These are phyloP conservation scores for Stephanodiscus minutulus DNA, from an alignment of 108 stramenopile genomes.

Conservation along the genomic window DNA sequence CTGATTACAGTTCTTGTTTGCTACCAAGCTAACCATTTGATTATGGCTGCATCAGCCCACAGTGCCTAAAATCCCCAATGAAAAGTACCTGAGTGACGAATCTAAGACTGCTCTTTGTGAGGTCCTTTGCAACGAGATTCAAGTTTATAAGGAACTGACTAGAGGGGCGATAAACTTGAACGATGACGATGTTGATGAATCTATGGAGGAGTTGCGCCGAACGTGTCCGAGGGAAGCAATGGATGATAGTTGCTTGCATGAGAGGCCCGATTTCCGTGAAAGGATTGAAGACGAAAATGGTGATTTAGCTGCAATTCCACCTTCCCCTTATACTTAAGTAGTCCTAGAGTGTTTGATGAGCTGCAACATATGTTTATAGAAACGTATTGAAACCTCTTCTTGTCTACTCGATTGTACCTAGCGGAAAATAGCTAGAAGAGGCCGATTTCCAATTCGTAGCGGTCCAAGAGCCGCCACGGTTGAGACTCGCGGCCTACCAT, in stretches of 20 bases:
- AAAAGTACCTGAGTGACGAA: constrained; percentile 38
- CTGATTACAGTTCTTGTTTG: background rate
- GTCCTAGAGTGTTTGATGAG: no score
- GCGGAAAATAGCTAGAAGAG: no score
- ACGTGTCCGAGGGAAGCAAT: constrained; percentile 40
- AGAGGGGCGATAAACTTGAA: constrained; percentile 40
- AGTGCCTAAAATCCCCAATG: constrained; percentile 20
- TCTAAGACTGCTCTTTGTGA: constrained; percentile 40
- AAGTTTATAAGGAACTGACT: constrained; percentile 46
- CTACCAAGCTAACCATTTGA: background rate
- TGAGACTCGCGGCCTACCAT: no score
- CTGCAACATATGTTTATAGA: no score
- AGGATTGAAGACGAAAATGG: constrained; percentile 12
- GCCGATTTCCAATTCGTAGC: no score
- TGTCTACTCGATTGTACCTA: no score
- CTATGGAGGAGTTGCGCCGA: constrained; percentile 31
- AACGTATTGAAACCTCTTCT: no score
- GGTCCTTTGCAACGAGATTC: constrained; percentile 53
- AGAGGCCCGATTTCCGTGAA: constrained; percentile 26
- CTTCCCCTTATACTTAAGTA: no score
- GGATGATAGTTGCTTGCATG: constrained; percentile 16
- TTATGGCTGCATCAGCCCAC: background rate
- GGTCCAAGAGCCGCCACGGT: no score
- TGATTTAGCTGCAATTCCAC: constrained; percentile 1
- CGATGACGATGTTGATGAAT: constrained; percentile 15